Conservation (phyloP, 1,139 yeast species). For the Citeromyces hawaiiensis region DNA sequence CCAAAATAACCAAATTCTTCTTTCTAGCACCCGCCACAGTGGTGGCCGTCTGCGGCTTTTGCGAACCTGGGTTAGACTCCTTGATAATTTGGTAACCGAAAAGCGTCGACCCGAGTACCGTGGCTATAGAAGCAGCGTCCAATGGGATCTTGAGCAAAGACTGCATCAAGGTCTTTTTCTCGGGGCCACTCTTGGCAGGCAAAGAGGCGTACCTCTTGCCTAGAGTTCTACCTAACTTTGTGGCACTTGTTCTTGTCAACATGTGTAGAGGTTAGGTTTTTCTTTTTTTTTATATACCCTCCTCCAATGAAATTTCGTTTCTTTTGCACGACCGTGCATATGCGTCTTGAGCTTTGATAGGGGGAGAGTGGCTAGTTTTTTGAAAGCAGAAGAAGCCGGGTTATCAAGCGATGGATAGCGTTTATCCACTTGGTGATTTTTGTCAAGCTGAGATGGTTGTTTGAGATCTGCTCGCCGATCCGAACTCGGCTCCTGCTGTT, state of each 20-base stretch:
- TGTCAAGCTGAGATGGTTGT: no score
- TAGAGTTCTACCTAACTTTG: neutral
- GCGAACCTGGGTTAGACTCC: slow-evolving; percentile 39
- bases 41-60: slow-evolving; percentile 42
- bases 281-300: no score
- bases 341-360: neutral
- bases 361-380: no score
- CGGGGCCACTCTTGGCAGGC: slow-evolving; percentile 2
- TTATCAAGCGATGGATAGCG: no score
- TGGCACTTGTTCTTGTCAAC: neutral
- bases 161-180: slow-evolving; percentile 8
- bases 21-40: slow-evolving; percentile 56
- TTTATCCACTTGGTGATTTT: no score
- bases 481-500: neutral
- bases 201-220: neutral
- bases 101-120: slow-evolving; percentile 17
- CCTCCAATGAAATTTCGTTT: neutral
- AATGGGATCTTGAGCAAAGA: slow-evolving; percentile 11
- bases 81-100: slow-evolving; percentile 16
- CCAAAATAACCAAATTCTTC: slow-evolving; percentile 78
- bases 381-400: no score
- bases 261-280: neutral
- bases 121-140: slow-evolving; percentile 11
- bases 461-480: neutral
- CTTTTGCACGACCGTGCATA: neutral